phyloP scores from a whole-genome alignment of 768 basidiomycete genomes.

The Pleurotus citrinopileatus region DNA sequence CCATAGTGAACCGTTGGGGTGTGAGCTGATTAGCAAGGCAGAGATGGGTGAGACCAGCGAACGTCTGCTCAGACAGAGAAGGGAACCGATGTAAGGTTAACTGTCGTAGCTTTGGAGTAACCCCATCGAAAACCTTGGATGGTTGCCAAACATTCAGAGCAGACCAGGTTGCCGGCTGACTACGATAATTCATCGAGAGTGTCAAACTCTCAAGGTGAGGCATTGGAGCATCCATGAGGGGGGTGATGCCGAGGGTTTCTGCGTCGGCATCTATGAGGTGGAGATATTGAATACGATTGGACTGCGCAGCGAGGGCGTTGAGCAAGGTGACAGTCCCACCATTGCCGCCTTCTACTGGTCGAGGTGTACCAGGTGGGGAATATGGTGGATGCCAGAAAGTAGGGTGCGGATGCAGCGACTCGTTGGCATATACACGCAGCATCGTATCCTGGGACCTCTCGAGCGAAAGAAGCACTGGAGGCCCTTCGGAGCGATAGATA shows the following conservation, averaged over 20 bases:
- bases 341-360: background rate
- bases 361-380: background rate
- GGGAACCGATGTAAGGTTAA: background rate
- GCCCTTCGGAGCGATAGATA: background rate
- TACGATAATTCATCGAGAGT: background rate
- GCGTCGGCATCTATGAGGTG: background rate
- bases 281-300: constrained; percentile 1
- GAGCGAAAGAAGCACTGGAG: background rate
- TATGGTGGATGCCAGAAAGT: background rate
- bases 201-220: constrained; percentile 3
- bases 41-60: constrained; percentile 5
- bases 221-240: constrained; percentile 2
- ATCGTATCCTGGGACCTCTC: background rate
- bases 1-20: background rate
- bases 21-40: background rate
- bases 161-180: background rate
- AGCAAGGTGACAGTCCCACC: background rate
- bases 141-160: background rate
- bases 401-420: background rate
- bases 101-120: background rate
- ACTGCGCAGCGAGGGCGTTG: background rate
- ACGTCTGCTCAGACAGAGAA: background rate
- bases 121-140: background rate
- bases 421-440: background rate
- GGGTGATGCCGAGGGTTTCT: background rate